phyloP scores from a whole-genome alignment of 306 rosid genomes.

The Benincasa hispida region DNA sequence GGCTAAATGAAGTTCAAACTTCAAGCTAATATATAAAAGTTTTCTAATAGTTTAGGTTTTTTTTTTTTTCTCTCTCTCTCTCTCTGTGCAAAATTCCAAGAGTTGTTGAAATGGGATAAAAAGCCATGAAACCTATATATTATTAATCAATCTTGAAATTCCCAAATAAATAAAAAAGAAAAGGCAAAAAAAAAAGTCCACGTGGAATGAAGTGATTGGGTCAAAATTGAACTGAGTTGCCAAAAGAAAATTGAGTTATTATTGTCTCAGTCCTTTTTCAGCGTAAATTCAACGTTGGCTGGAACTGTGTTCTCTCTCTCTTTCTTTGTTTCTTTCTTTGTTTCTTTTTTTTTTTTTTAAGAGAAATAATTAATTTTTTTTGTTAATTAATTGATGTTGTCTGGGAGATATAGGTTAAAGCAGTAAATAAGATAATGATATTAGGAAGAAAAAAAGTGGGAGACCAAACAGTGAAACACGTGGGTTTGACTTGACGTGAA shows the following conservation, averaged over 20 bases:
- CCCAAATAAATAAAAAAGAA: background rate
- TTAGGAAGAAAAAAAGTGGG: background rate
- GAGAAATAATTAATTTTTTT: background rate
- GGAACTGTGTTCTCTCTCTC: background rate
- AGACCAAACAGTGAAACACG: conserved; percentile 4
- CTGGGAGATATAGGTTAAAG: background rate
- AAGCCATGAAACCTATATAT: background rate
- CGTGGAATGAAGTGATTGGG: background rate
- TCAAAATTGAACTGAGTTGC: background rate
- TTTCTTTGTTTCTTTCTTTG: no score
- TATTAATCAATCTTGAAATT: background rate
- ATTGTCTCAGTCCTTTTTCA: background rate
- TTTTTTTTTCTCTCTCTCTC: no score
- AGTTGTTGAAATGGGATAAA: background rate
- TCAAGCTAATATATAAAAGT: no score
- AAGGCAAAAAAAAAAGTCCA: background rate
- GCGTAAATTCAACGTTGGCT: conserved; percentile 2
- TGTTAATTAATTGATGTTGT: background rate
- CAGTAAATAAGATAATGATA: background rate
- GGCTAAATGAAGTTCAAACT: no score
- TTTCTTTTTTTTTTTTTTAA: no score
- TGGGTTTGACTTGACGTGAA: background rate
- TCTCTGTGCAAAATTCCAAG: background rate
- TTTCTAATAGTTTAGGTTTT: no score
- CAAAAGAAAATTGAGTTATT: background rate